Evolutionary conservation across 2,329 filamentous ascomycete species (phyloP), one percentile per base, ranked within the genome.

Genomic region (Thermomyces lanuginosus): DNA sequence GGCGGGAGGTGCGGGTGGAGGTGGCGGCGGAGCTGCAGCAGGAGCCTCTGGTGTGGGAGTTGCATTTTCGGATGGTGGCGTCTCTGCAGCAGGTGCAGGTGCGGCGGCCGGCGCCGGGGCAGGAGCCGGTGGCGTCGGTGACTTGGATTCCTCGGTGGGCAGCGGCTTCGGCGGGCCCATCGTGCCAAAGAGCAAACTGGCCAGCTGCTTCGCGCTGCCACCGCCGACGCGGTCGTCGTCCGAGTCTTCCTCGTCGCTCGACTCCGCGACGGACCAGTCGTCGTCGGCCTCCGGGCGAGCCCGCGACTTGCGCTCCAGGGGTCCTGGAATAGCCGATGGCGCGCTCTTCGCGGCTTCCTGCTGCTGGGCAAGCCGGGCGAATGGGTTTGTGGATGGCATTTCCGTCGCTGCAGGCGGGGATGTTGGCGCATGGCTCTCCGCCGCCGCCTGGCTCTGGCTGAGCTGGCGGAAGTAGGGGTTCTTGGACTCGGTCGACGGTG

Each of bases 391-490:
- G n/a, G 80, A 84, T 13, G 69, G 64, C 24, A 74, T 65, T 17
- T 67, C 55, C 13, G 58, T 45, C 9, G 60, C 58, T 27, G 58
- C 53, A 34, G 55, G 55, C 36, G 58, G 46, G 16, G 56, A 43
- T 8, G 52, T 42, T 22, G 58, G 49, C 28, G 61, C 52, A 7
- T 69, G 56, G 10, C 63, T 56, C 30, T 70, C 74, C 5, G 60
- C 59, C n/a, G n/a, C n/a, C n/a, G n/a, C n/a, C n/a, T n/a, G n/a
- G 6, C 71, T 61, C 48, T 84, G 76, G 26, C 72, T 74, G 63
- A 91, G 73, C 59, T 84, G 89, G 54, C 77, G 81, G 60, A 86
- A 82, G 60, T 92, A 98, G 2, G 89, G 89, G 47, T 95, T 95
- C 51, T 80, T 86, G 43, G 82, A 92, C 53, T 92, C 80, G 2